These are phyloP conservation scores for Nicotiana tomentosiformis DNA, from an alignment of 257 asterid species.

Conservation along the genomic window DNA sequence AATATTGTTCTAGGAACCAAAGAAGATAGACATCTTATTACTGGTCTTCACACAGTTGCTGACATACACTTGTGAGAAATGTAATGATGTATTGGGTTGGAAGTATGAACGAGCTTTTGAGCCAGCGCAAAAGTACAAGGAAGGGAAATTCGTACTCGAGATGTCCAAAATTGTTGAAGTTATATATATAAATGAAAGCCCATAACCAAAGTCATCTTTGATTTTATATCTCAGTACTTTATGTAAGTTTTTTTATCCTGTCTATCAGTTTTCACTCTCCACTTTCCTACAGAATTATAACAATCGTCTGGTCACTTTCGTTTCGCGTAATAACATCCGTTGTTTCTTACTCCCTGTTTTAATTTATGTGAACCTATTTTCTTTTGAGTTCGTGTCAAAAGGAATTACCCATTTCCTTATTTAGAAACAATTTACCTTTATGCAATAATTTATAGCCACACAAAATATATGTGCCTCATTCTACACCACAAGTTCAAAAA, in stretches of 20 bases:
- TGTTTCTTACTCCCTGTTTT: too few species aligned
- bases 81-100: slow-evolving; percentile 34
- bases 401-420: too few species aligned
- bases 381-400: too few species aligned
- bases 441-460: too few species aligned
- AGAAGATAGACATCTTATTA: slow-evolving; percentile 29
- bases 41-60: slow-evolving; percentile 39
- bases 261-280: slow-evolving; percentile 2
- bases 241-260: slow-evolving; percentile 13
- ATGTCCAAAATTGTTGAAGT: slow-evolving; percentile 19
- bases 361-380: too few species aligned
- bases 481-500: too few species aligned
- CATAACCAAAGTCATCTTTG: neutral
- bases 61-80: slow-evolving; percentile 30
- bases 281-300: neutral
- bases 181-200: slow-evolving; percentile 12
- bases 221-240: neutral
- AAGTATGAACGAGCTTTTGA: slow-evolving; percentile 33
- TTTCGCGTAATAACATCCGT: neutral
- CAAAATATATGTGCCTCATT: too few species aligned
- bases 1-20: slow-evolving; percentile 28
- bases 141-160: slow-evolving; percentile 36
- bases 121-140: slow-evolving; percentile 35
- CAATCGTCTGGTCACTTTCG: neutral
- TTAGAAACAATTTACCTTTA: too few species aligned